Base-by-base conservation (phyloP, 2,329 filamentous ascomycete species). In the Paraphaeosphaeria sporulosa region DNA sequence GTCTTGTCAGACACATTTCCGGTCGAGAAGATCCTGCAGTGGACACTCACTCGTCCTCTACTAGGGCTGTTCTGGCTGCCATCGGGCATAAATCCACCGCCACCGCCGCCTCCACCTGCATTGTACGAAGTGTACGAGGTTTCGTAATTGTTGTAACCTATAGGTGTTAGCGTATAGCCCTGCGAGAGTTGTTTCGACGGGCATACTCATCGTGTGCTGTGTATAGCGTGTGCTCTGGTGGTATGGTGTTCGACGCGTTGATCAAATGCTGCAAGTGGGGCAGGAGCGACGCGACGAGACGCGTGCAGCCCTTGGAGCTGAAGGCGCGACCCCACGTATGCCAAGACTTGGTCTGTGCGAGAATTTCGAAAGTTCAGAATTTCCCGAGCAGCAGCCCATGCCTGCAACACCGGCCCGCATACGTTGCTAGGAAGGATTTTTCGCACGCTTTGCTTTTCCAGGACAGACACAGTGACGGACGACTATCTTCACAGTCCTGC, bases 51-150 rank as follows among this genome's bases (percentile, higher is more conserved):
- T 62, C 67, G 75, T 58, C 74, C 72, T 46, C 72, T 75, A 61
- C 77, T 76, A 34, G 79, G 77, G 66, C 79, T 79, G 72, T 79
- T 71, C 67, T 82, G 76, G 61, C 79, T 82, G 78, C 78, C 85
- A 42, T 72, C 73, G 79, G 80, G 82, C 78, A 89, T 84, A 75
- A 89, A 89, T 55, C 87, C 87, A 57, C 87, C 86, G 44, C 86
- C 85, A 57, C 87, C 86, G 44, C 86, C 86, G 55, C 82, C 83
- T 63, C 81, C 81, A 48, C 82, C 85, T 58, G 84, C 85, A 67
- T 83, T 80, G 5, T 83, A 85, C 34, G 84, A 88, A 73, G 87
- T 87, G 73, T 87, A 86, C 55, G 80, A 77, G 64, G 80, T 77
- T 58, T 80, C 78, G 75, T 82, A 81, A 59, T 61, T 66, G 63